phyloP scores from a whole-genome alignment of 2,329 filamentous ascomycete species.

The Hortaea werneckii region DNA sequence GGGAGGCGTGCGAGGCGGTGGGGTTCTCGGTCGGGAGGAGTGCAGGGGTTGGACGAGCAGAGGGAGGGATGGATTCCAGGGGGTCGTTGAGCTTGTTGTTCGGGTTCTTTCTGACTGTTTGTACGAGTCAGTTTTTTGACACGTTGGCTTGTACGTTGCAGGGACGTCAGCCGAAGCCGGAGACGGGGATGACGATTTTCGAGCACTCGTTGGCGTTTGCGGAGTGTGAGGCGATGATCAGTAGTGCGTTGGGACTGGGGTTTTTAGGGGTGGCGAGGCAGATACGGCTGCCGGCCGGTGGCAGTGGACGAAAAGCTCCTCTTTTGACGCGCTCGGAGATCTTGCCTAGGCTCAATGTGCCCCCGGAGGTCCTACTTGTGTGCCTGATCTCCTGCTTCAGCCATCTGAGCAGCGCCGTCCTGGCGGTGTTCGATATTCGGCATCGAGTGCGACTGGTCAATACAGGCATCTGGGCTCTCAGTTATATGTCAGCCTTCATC shows the following conservation, averaged over 20 bases:
- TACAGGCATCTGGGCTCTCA: conserved; percentile 80
- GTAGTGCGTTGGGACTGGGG: conserved; percentile 65
- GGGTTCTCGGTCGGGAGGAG: conserved; percentile 52
- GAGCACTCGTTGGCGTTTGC: conserved; percentile 94
- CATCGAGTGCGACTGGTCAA: conserved; percentile 70
- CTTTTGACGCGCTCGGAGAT: conserved; percentile 38
- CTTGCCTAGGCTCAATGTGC: conserved; percentile 71
- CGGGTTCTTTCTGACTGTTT: conserved; percentile 61
- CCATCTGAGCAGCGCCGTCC: conserved; percentile 71
- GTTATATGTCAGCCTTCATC: conserved; percentile 77
- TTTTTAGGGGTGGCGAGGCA: conserved; percentile 48
- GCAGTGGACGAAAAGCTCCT: neutral
- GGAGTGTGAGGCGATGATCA: conserved; percentile 82
- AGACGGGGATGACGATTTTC: conserved; percentile 93
- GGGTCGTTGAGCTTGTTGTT: conserved; percentile 72
- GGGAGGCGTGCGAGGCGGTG: conserved; percentile 63
- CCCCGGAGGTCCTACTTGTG: conserved; percentile 78
- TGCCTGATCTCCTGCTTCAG: conserved; percentile 82
- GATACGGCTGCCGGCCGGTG: conserved; percentile 7
- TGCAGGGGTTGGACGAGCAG: conserved; percentile 13
- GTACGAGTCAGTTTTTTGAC: conserved; percentile 76
- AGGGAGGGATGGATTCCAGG: conserved; percentile 42
- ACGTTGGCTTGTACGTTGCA: conserved; percentile 81
- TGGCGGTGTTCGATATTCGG: conserved; percentile 74
- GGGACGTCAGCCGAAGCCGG: conserved; percentile 66